Evolutionary conservation across 164 flowering plant species (phyloP), one percentile per base, ranked within the genome.

Genomic region (Tinospora cordifolia): DNA sequence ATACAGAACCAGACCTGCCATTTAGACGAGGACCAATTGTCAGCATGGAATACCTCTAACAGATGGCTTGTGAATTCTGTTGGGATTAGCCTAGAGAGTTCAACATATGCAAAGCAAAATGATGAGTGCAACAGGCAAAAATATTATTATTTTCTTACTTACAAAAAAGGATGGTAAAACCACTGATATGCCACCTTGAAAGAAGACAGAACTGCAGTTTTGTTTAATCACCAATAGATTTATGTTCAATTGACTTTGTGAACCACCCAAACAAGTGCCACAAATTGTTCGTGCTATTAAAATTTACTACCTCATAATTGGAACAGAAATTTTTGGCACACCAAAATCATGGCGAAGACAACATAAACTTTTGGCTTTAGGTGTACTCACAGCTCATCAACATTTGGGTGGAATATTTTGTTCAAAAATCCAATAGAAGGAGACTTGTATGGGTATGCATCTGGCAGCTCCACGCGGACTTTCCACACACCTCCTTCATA

Each of bases 401-500:
- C 95, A 78, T 93, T 93, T 70, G 98, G 98, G 82, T 93, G 98
- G 81, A 81, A 90, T 51, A 93, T 91, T 75, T 90, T 91, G 88
- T 91, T 91, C 77, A 93, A 71, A 76, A 93, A 93, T 51, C 94
- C 96, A 79, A 91, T 88, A 9, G 96, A 91, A 71, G 98, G 98
- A 72, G 97, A 87, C 80, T 93, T 93, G 85, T 87, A 93, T 49
- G 98, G 98, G 76, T 93, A 91, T 57, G 92, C 91, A 84, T 90
- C 94, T 25, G 97, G 98, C 30, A 93, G 87, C 83, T 91, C 91
- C 11, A 91, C 97, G 21, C 86, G 92, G n/a, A 93, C 76, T 83
- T 91, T 91, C 98, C 98, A 93, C 49, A 91, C 85, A 2, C 98
- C 98, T 72, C 92, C 97, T 83, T 93, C 98, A 80, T 93, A 93